These are phyloP conservation scores for Nannochloropsis salina DNA, from an alignment of 108 stramenopile species.

Conservation along the genomic window DNA sequence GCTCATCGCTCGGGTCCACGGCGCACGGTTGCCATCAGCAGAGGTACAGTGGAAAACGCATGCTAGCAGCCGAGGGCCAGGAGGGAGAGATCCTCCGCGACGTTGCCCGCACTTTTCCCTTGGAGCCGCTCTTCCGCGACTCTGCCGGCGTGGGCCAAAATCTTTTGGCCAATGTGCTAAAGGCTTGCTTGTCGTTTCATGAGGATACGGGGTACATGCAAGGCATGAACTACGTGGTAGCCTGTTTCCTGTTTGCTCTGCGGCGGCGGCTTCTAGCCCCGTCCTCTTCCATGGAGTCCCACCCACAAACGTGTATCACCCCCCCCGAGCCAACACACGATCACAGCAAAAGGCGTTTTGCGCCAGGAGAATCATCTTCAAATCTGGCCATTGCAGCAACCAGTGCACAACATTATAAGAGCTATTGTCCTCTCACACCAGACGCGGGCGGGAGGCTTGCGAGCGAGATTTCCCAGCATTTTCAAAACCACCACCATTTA, in stretches of 20 bases:
- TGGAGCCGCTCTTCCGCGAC: constrained; percentile 37
- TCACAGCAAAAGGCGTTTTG: too few relatives aligned
- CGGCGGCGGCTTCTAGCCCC: background rate
- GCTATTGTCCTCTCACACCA: background rate
- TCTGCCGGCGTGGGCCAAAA: constrained; percentile 35
- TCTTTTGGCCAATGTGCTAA: constrained; percentile 44
- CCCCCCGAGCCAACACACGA: too few relatives aligned
- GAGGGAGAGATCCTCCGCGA: constrained; percentile 26
- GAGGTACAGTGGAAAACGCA: constrained; percentile 1
- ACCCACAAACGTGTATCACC: background rate
- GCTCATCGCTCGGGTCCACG: background rate
- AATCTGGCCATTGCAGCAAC: too few relatives aligned
- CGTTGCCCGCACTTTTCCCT: constrained; percentile 42
- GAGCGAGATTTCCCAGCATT: background rate
- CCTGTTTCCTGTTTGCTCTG: background rate
- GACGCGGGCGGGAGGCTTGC: background rate
- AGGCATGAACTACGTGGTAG: constrained; percentile 39
- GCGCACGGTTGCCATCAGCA: background rate
- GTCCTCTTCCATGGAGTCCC: background rate
- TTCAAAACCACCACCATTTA: background rate
- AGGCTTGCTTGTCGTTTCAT: constrained; percentile 35
- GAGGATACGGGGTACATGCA: constrained; percentile 36
- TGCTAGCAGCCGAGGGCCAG: background rate
- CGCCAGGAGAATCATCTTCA: too few relatives aligned
- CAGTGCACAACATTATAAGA: too few relatives aligned